Percentiles rank a stretch among this genome's conserved stretches.
Conservation (phyloP, 1,139 yeast species). For the Protomyces arabidopsidicola region DNA sequence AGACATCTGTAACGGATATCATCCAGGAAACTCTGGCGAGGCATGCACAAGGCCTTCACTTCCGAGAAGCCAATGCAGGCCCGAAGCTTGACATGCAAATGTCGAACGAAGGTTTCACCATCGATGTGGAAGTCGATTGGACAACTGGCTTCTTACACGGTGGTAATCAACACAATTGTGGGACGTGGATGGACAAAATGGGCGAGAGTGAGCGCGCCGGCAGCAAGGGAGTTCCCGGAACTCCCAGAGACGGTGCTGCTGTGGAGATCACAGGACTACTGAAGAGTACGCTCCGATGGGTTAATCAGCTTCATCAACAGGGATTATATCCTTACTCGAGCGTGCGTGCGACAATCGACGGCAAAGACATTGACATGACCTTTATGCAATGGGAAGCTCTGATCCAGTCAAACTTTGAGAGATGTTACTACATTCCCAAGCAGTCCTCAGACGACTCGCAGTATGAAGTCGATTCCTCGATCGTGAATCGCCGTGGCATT, state of each 20-base stretch:
- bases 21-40: conserved; percentile 75
- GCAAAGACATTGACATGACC: conserved; percentile 55
- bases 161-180: conserved; percentile 89
- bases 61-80: conserved; percentile 95
- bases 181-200: conserved; percentile 99
- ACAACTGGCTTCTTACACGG: conserved; percentile 80
- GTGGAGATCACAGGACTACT: conserved; percentile 84
- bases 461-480: conserved; percentile 56
- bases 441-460: conserved; percentile 55
- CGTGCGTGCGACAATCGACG: conserved; percentile 46
- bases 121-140: conserved; percentile 80
- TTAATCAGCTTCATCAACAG: conserved; percentile 51
- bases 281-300: conserved; percentile 79
- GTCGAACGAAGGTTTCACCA: conserved; percentile 89
- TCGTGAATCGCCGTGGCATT: conserved; percentile 86
- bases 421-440: conserved; percentile 67
- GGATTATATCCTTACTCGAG: conserved; percentile 52
- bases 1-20: conserved; percentile 65
- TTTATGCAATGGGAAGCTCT: conserved; percentile 65
- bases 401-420: conserved; percentile 69
- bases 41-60: conserved; percentile 82
- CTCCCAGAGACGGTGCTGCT: conserved; percentile 97
- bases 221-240: conserved; percentile 86
- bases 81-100: conserved; percentile 80
- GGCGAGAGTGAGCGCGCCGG: conserved; percentile 86